Evolutionary conservation across 2,329 filamentous ascomycete genomes (phyloP).

Genomic region (Cercospora sp.): DNA sequence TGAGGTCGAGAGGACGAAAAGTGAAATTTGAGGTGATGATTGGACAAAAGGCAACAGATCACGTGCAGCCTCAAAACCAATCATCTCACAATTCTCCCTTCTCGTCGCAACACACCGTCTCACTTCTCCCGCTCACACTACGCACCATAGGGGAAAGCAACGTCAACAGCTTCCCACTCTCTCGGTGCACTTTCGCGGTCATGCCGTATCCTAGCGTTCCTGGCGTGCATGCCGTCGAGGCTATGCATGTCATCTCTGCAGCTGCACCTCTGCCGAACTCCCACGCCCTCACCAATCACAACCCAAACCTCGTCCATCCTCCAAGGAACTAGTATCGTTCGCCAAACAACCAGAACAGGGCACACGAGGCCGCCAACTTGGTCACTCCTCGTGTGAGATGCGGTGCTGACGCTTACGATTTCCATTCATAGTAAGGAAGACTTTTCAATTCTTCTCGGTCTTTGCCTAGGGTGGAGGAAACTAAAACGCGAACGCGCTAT

Average conservation of each 20-base stretch:
- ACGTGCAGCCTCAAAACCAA: background rate
- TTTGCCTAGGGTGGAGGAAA: background rate
- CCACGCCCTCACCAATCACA: conserved; percentile 5
- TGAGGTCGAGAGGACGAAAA: conserved; percentile 17
- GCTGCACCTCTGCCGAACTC: conserved; percentile 10
- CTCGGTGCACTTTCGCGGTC: background rate
- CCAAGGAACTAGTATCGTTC: conserved; percentile 10
- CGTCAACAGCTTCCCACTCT: background rate
- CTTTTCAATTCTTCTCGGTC: background rate
- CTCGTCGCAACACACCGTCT: conserved; percentile 9
- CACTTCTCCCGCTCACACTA: conserved; percentile 5
- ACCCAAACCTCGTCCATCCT: background rate
- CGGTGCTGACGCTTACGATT: background rate
- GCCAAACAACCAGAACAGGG: conserved; percentile 9
- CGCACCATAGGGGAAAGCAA: background rate
- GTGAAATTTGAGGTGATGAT: background rate
- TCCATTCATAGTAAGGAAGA: background rate
- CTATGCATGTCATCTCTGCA: conserved; percentile 25
- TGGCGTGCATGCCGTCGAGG: conserved; percentile 16
- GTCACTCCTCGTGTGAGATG: background rate
- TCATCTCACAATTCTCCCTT: background rate
- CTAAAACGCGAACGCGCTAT: background rate
- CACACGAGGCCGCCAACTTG: conserved; percentile 5
- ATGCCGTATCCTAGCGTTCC: background rate
- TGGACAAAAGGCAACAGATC: background rate